Evolutionary conservation across 768 basidiomycete genomes (phyloP), one percentile per base, ranked within the genome.

Genomic region (Lactarius sp.): DNA sequence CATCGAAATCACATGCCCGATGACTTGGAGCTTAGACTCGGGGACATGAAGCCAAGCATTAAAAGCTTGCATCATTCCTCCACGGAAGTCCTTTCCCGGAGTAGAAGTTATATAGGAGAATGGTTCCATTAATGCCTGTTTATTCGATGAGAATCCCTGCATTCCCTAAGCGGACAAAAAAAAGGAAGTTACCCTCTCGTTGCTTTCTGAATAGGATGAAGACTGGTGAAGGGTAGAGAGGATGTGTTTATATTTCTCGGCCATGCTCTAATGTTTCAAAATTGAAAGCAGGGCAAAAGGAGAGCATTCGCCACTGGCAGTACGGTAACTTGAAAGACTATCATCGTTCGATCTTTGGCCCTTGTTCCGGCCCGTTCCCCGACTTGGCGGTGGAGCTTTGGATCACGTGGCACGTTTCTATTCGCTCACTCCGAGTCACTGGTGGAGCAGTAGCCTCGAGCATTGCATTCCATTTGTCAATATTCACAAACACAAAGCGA

Each of bases 31-130:
- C 72, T 88, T 88, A 31, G 83, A 81, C 33, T 76, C 72, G 0
- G 92, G 90, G 2, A 98, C 94, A 7, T 86, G 73, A 14, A 98
- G 83, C 97, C 97, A 99, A 1, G 76, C 42, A 69, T 98, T 96
- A 83, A 98, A 98, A 0, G 96, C 94, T 56, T 87, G 88, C 66
- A 96, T 92, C 71, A 99, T 81, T 69, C 86, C 82, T 0, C 86
- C 79, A 12, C 97, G 85, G 66, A 98, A 88, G 63, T 98, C 96
- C 74, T 98, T 98, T 14, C 97, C 96, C 0, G 92, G 92, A 61
- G 87, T 87, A 2, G 88, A 83, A 8, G 84, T 83, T 50, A 92
- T 83, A 74, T 95, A 97, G 0, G 83, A 83, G 73, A 85, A 98
- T 0, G 96, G 96, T 73, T 98, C 96, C 7, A 96, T 79, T 6